phyloP scores from a whole-genome alignment of 108 stramenopile genomes.

The Nannochloropsis salina region DNA sequence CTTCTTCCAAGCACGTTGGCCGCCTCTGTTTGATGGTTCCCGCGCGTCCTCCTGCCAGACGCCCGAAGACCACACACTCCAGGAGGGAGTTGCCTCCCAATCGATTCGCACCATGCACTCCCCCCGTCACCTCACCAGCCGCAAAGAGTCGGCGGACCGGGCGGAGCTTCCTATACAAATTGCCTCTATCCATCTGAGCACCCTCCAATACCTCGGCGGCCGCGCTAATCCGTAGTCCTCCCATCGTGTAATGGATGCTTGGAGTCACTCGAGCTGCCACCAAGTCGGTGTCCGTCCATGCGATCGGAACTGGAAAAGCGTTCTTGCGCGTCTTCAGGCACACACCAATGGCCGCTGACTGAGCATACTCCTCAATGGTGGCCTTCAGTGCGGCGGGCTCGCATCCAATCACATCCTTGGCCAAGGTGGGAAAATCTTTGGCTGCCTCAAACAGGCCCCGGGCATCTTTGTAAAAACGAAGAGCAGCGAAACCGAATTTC shows the following conservation, averaged over 20 bases:
- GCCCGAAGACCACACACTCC: constrained; percentile 81
- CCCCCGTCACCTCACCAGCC: constrained; percentile 56
- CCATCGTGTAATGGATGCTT: constrained; percentile 85
- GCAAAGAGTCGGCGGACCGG: constrained; percentile 53
- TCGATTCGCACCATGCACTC: constrained; percentile 57
- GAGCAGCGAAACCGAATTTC: constrained; percentile 72
- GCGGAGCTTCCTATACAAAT: constrained; percentile 47
- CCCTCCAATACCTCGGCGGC: constrained; percentile 60
- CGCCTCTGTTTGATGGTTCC: constrained; percentile 30
- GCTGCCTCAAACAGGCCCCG: constrained; percentile 69
- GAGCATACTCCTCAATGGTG: constrained; percentile 62
- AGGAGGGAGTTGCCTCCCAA: constrained; percentile 77
- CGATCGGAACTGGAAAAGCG: neutral
- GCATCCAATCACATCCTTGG: constrained; percentile 56
- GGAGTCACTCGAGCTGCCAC: constrained; percentile 54
- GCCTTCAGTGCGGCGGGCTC: constrained; percentile 43
- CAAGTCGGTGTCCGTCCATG: constrained; percentile 18
- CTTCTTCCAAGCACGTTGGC: constrained; percentile 13
- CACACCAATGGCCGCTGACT: constrained; percentile 57
- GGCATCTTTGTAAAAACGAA: constrained; percentile 45
- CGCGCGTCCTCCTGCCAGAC: constrained; percentile 63
- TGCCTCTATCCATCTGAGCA: constrained; percentile 62
- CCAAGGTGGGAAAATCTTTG: constrained; percentile 64
- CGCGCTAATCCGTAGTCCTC: constrained; percentile 68
- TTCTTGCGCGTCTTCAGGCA: constrained; percentile 59